phyloP scores from a whole-genome alignment of 805 yeast species.

The Lachancea meyersii region DNA sequence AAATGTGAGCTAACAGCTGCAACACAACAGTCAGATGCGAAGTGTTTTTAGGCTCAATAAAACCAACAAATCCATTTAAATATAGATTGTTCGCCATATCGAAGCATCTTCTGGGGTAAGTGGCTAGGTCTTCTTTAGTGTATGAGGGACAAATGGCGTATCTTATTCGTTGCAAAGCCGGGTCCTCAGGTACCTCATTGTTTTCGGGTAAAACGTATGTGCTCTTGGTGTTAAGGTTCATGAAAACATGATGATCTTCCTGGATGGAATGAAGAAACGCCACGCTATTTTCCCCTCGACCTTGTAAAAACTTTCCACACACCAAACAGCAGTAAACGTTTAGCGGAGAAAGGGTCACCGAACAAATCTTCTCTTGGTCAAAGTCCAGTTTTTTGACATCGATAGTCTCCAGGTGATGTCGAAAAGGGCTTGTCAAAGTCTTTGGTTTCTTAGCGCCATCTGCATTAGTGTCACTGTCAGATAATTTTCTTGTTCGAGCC shows the following conservation, averaged over 20 bases:
- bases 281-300: constrained; percentile 55
- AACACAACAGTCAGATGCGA: constrained; percentile 55
- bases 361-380: constrained; percentile 63
- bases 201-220: constrained; percentile 60
- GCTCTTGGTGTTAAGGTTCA: constrained; percentile 46
- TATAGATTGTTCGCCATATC: constrained; percentile 46
- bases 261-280: constrained; percentile 64
- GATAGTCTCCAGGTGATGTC: constrained; percentile 24
- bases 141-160: constrained; percentile 49
- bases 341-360: constrained; percentile 50
- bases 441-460: neutral
- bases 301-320: constrained; percentile 71
- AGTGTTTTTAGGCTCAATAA: constrained; percentile 47
- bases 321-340: constrained; percentile 67
- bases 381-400: constrained; percentile 44
- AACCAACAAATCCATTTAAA: constrained; percentile 58
- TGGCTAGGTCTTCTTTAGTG: constrained; percentile 29
- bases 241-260: constrained; percentile 55
- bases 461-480: neutral
- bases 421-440: neutral
- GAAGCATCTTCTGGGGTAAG: constrained; percentile 29
- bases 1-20: constrained; percentile 50
- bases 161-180: constrained; percentile 46
- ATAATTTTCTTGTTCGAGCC: neutral
- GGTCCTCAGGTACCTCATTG: constrained; percentile 32